phyloP scores from a whole-genome alignment of 139 green algal genomes.

The Picocystis salinarum region DNA sequence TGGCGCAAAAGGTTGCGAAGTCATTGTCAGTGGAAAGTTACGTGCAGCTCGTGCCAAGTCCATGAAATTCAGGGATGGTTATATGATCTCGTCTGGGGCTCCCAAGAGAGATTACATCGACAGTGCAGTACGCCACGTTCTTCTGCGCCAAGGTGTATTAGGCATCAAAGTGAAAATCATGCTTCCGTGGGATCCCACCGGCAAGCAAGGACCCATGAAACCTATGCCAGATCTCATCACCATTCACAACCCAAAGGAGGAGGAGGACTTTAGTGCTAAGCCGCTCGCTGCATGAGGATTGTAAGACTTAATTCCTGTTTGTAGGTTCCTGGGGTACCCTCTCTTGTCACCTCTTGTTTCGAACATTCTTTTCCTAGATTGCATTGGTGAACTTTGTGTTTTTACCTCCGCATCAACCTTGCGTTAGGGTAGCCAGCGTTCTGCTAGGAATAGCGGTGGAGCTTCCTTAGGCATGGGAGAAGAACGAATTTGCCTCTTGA shows the following conservation, averaged over 20 bases:
- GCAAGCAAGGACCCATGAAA: conserved; percentile 72
- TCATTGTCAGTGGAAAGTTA: conserved; percentile 97
- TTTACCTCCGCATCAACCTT: no score
- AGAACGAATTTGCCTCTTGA: no score
- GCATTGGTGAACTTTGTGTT: no score
- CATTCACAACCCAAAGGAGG: conserved; percentile 75
- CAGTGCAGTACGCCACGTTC: conserved; percentile 78
- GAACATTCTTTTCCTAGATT: no score
- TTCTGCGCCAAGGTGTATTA: conserved; percentile 91
- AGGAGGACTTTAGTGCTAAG: no score
- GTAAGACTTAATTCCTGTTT: no score
- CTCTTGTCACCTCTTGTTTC: no score
- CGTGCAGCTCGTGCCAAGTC: conserved; percentile 88
- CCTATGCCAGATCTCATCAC: conserved; percentile 90
- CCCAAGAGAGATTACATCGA: conserved; percentile 78
- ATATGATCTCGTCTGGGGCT: conserved; percentile 81
- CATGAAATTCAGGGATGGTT: conserved; percentile 99
- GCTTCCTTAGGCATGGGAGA: no score
- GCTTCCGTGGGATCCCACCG: conserved; percentile 90
- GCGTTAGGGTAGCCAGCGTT: no score
- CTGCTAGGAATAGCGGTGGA: no score
- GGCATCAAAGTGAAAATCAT: conserved; percentile 98
- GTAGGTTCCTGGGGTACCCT: no score
- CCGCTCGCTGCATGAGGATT: no score
- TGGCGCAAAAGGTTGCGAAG: conserved; percentile 97